Base-by-base conservation (phyloP, 345 rosid species). In the Sisymbrium irio region DNA sequence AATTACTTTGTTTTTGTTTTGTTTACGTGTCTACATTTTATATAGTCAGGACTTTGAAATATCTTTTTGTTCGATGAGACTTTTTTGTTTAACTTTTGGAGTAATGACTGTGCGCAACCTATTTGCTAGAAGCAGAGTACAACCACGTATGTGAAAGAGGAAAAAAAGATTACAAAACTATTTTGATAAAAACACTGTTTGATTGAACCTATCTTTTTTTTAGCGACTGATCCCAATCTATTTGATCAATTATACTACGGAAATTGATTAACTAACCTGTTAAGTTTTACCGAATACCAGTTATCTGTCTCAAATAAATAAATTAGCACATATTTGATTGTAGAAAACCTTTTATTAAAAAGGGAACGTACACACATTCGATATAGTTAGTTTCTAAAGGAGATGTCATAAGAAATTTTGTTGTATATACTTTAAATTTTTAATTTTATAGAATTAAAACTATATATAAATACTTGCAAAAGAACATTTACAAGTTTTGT, bases 1-100 rank as follows among this genome's bases (percentile, higher is more conserved):
- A 49, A 28, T n/a, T n/a, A n/a, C n/a, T n/a, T n/a, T 37, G 55
- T 41, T 20, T 58, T 66, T 49, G 22, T 74, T 47, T 32, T n/a
- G 57, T 44, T 69, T 46, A 59, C 49, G 42, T 58, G 65, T 42
- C 18, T 55, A 28, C 8, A 30, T 25, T 6, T n/a, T 56, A 17
- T 40, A 41, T n/a, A 55, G 39, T 39, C 14, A n/a, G 22, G 41
- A 35, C n/a, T 44, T 59, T 27, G 1, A 11, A 12, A 9, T 44
- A 9, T 63, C 27, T 32, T 32, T 22, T 22, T 22, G 3, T 22
- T 22, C 27, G 27, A 22, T 1, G 27, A 22, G 27, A 22, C 27
- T 22, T 22, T 22, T 22, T 22, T 22, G 27, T 22, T 22, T 22
- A 3, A 1, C 3, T 22, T 22, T n/a, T n/a, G n/a, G n/a, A n/a